Evolutionary conservation across 2,329 filamentous ascomycete species (phyloP), one percentile per base, ranked within the genome.

Genomic region (Colletotrichum sp.): DNA sequence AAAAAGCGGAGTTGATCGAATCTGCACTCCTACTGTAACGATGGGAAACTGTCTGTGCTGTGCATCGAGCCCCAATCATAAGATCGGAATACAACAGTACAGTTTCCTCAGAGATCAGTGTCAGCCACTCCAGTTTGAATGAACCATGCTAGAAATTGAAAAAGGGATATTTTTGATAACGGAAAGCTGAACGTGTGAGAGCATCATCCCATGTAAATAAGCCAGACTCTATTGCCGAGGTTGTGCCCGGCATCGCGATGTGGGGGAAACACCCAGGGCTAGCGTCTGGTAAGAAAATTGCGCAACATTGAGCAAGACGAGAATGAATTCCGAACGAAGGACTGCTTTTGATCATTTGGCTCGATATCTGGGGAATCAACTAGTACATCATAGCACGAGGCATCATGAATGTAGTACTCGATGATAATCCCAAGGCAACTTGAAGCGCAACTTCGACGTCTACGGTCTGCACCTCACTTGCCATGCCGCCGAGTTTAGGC

Each of bases 1-100:
- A 64, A 64, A 64, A 64, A 64, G 61, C 61, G 61, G 61, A 64
- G 61, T 26, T 64, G 34, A 39, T 32, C 61, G 36, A 36, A 26
- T 18, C 13, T 26, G 13, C n/a, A 32, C 13, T 43, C 32, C 34
- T 16, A 43, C 24, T 21, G 61, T 26, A 39, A 12, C 61, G 16
- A 28, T 26, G 61, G 32, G 7, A 64, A 26, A 26, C 28, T 36
- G 61, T 64, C 61, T 43, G 61, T 64, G 61, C 61, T 18, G 18
- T 64, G 61, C 61, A 64, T 34, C 2, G 36, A 64, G 21, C 13
- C 61, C 34, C 61, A 1, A 63, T 63, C 18, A 63, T 14, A 24
- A 32, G 30, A n/a, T 63, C 59, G 30, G 59, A 36, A 61, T 61
- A 61, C 59, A 32, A 61, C 59, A 7, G n/a, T 34, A 21, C 24